phyloP scores from a whole-genome alignment of 2,329 filamentous ascomycete species.

The Penicillium brasilianum region DNA sequence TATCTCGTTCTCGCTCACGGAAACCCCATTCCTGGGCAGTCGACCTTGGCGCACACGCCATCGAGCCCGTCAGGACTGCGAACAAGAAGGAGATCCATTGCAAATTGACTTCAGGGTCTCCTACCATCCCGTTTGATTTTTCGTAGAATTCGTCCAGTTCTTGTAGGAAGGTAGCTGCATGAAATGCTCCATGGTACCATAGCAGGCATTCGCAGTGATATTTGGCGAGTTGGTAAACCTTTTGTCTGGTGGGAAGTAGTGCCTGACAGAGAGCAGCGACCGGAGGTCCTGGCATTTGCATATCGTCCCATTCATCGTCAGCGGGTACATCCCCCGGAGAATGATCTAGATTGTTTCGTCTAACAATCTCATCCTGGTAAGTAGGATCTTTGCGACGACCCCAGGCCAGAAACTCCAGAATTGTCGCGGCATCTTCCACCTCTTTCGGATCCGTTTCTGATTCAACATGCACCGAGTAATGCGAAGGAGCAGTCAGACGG shows the following conservation, averaged over 20 bases:
- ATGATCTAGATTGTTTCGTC: constrained; percentile 22
- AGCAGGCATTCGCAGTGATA: constrained; percentile 48
- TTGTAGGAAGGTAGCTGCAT: constrained; percentile 35
- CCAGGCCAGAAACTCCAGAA: constrained; percentile 57
- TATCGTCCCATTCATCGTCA: constrained; percentile 19
- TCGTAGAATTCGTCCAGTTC: constrained; percentile 46
- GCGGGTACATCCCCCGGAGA: constrained; percentile 31
- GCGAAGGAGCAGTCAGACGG: neutral
- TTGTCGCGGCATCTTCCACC: constrained; percentile 51
- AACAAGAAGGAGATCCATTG: constrained; percentile 56
- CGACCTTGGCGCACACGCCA: constrained; percentile 48
- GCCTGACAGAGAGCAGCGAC: constrained; percentile 38
- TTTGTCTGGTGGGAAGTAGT: constrained; percentile 38
- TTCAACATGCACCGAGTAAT: neutral
- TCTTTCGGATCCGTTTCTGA: constrained; percentile 20
- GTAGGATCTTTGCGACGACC: constrained; percentile 51
- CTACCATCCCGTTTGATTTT: constrained; percentile 41
- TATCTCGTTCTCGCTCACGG: constrained; percentile 46
- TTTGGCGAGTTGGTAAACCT: constrained; percentile 36
- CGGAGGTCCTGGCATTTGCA: constrained; percentile 7
- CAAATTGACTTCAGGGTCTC: constrained; percentile 42
- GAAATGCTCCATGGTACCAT: constrained; percentile 49
- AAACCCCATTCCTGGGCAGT: constrained; percentile 53
- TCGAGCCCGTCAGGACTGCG: constrained; percentile 50
- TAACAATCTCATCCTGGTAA: constrained; percentile 33